phyloP scores from a whole-genome alignment of 768 basidiomycete species.

The Podaxis sp. region DNA sequence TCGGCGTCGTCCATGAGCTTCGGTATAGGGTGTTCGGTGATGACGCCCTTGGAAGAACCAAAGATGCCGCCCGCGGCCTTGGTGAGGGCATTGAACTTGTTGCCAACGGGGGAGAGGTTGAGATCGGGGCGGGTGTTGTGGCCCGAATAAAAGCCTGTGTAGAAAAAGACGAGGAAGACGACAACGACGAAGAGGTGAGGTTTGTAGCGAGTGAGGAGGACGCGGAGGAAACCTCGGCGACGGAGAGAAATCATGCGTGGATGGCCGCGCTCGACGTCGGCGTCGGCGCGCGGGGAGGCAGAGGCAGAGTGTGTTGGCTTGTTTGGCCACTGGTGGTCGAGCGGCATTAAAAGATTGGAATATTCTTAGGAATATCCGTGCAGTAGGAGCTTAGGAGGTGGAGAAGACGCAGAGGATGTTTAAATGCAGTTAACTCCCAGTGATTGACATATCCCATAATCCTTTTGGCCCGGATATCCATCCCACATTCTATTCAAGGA shows the following conservation, averaged over 20 bases:
- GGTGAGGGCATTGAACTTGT: constrained; percentile 22
- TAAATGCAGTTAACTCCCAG: too few species aligned
- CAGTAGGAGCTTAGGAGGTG: background rate
- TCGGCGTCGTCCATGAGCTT: constrained; percentile 84
- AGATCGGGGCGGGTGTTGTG: constrained; percentile 25
- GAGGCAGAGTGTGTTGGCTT: background rate
- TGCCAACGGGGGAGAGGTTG: constrained; percentile 19
- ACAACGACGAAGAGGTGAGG: constrained; percentile 42
- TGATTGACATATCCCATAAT: too few species aligned
- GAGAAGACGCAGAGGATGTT: too few species aligned
- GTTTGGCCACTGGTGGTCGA: background rate
- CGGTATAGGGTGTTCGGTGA: constrained; percentile 74
- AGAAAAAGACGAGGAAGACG: constrained; percentile 48
- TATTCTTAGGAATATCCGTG: background rate
- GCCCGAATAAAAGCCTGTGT: constrained; percentile 46
- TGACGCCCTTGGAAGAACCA: constrained; percentile 20
- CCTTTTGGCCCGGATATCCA: background rate
- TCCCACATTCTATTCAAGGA: background rate
- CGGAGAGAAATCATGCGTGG: background rate
- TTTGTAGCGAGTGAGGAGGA: constrained; percentile 17
- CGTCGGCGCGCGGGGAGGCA: background rate
- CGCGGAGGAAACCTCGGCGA: background rate
- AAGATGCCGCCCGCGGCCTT: constrained; percentile 19
- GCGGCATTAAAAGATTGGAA: background rate
- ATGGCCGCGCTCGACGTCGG: background rate